phyloP scores from a whole-genome alignment of 2,329 filamentous ascomycete species.

The Monosporascus sp. region DNA sequence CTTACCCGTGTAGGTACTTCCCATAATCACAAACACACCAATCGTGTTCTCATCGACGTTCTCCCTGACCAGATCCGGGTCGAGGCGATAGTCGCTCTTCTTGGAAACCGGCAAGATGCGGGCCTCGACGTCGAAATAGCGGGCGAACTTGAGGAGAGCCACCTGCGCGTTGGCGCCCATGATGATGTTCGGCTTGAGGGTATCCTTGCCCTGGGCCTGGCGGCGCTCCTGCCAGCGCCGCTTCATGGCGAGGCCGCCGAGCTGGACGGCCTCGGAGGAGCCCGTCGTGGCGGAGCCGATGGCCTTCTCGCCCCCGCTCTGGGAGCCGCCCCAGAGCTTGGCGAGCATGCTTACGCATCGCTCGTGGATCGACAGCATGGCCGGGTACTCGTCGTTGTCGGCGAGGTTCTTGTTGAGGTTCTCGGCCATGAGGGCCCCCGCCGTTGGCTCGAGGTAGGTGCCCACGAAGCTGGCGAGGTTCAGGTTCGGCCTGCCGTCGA shows the following conservation, averaged over 20 bases:
- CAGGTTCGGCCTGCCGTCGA: constrained; percentile 61
- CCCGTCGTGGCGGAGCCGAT: constrained; percentile 67
- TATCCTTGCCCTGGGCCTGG: constrained; percentile 54
- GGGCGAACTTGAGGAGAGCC: constrained; percentile 65
- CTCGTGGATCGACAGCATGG: constrained; percentile 53
- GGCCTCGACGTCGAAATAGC: constrained; percentile 70
- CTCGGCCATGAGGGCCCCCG: constrained; percentile 58
- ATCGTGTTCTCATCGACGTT: constrained; percentile 73
- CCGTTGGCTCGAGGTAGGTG: constrained; percentile 66
- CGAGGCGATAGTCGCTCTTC: constrained; percentile 55
- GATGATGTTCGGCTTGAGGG: constrained; percentile 62
- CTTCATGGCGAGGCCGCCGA: constrained; percentile 69
- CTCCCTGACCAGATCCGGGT: constrained; percentile 57
- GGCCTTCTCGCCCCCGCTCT: constrained; percentile 52
- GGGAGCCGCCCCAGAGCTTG: constrained; percentile 54
- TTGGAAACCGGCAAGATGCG: constrained; percentile 57
- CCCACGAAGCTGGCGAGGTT: constrained; percentile 67
- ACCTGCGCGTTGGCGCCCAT: constrained; percentile 73
- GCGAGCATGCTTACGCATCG: constrained; percentile 65
- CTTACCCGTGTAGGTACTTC: constrained; percentile 60
- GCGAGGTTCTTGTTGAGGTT: constrained; percentile 67
- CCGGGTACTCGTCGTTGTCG: constrained; percentile 63
- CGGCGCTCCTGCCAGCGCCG: constrained; percentile 65
- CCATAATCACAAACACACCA: constrained; percentile 67
- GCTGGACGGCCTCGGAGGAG: constrained; percentile 65